A percentile compares a stretch with the other conserved stretches of the same genome.
These are phyloP conservation scores for Mucor indicus DNA, from an alignment of 371 early-diverging fungal genomes.

Conservation along the genomic window DNA sequence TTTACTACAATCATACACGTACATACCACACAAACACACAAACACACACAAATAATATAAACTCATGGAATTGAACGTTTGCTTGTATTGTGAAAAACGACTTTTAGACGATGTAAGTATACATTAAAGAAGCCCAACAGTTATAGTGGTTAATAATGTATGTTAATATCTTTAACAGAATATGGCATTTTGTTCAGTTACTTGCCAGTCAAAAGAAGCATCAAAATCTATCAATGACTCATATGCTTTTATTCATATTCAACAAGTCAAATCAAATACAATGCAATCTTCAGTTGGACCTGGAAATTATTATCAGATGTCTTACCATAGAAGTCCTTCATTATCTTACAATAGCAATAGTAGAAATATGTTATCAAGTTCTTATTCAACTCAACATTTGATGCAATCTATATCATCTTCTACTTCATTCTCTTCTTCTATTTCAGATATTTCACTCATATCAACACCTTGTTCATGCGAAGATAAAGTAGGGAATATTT, in stretches of 20 bases:
- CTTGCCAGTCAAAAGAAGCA: conserved; percentile 26
- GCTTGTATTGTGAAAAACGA: conserved; percentile 28
- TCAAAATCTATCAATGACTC: conserved; percentile 8
- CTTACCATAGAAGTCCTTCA: conserved; percentile 23
- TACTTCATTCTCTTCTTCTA: conserved; percentile 19
- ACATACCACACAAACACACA: too few species aligned
- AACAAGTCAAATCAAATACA: background rate
- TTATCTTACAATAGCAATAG: conserved; percentile 3
- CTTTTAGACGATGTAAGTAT: conserved; percentile 21
- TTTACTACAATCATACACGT: background rate
- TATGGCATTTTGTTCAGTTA: conserved; percentile 21
- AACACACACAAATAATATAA: too few species aligned
- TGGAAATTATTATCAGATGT: conserved; percentile 4
- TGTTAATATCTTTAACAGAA: conserved; percentile 6
- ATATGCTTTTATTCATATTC: background rate
- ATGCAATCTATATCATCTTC: conserved; percentile 16
- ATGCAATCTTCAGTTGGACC: background rate
- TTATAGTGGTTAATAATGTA: background rate
- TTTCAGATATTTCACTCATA: conserved; percentile 14
- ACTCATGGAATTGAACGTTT: conserved; percentile 25
- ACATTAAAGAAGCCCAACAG: background rate
- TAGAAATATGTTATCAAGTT: background rate
- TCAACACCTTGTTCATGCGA: conserved; percentile 26
- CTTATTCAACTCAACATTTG: conserved; percentile 7
- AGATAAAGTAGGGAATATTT: conserved; percentile 16